Evolutionary conservation across 1,284 basidiomycete species (phyloP).

Genomic region (Heterobasidion occidentale): DNA sequence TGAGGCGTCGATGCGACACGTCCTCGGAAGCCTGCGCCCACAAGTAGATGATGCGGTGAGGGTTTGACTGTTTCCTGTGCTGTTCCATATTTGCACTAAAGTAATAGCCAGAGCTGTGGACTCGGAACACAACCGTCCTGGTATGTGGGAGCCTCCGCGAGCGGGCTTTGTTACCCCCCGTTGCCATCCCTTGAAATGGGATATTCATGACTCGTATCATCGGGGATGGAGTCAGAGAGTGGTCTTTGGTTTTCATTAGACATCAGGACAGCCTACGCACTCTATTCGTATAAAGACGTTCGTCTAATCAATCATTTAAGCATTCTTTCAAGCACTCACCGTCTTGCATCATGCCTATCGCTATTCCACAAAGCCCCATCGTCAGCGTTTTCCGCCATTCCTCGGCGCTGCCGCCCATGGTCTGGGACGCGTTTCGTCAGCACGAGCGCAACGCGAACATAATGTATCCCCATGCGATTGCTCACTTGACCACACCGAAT

Average conservation of each 20-base stretch:
- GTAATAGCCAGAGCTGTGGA: too few relatives aligned
- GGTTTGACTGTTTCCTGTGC: too few relatives aligned
- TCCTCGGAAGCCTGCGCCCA: too few relatives aligned
- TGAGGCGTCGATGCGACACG: too few relatives aligned
- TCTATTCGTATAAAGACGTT: background rate
- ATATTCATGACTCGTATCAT: background rate
- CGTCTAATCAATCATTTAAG: background rate
- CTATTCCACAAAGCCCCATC: conserved; percentile 1
- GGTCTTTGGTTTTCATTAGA: background rate
- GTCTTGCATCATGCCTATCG: background rate
- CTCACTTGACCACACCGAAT: conserved; percentile 19
- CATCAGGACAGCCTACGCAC: background rate
- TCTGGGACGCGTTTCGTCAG: conserved; percentile 30
- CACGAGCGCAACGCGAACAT: conserved; percentile 42
- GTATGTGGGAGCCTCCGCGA: background rate
- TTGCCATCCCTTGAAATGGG: background rate
- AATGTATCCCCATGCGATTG: conserved; percentile 41
- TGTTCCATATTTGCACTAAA: too few relatives aligned
- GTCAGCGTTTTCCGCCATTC: conserved; percentile 24
- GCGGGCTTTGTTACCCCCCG: background rate
- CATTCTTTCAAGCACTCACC: too few relatives aligned
- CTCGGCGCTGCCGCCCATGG: conserved; percentile 21
- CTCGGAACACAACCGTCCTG: background rate
- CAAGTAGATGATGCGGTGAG: too few relatives aligned
- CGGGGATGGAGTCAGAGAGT: background rate